Evolutionary conservation across 352 stramenopile genomes (phyloP).

Genomic region (Heterotrichella gracilis): DNA sequence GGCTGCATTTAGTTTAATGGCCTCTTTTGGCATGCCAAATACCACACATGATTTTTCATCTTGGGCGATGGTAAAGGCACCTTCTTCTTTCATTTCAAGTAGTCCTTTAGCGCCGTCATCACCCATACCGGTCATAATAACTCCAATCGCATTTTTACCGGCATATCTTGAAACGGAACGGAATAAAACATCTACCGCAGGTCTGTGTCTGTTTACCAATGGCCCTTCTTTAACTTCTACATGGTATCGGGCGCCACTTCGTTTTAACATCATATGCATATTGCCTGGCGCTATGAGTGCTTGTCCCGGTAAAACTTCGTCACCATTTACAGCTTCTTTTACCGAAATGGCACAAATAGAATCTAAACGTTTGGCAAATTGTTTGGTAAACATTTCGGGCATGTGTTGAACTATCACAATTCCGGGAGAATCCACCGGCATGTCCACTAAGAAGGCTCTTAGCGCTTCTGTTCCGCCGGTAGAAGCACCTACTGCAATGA

Average conservation of each 20-base stretch:
- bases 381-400: not conserved
- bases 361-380: not conserved
- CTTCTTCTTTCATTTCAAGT: not conserved
- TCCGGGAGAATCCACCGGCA: not conserved
- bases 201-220: not conserved
- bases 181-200: not conserved
- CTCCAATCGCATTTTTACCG: not conserved
- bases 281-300: not conserved
- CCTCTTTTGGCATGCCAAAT: not conserved
- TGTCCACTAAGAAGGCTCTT: not conserved
- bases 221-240: not conserved
- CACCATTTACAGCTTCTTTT: not conserved
- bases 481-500: not conserved
- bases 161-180: not conserved
- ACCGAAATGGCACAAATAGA: not conserved
- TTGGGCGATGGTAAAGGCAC: not conserved
- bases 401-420: constrained; percentile 4
- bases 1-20: not conserved
- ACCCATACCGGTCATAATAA: not conserved
- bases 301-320: not conserved
- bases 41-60: not conserved
- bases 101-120: not conserved
- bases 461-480: not conserved
- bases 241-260: not conserved
- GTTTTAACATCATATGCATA: not conserved